phyloP scores from a whole-genome alignment of 805 yeast species.

The Hemisphaericaspora nanyangensis region DNA sequence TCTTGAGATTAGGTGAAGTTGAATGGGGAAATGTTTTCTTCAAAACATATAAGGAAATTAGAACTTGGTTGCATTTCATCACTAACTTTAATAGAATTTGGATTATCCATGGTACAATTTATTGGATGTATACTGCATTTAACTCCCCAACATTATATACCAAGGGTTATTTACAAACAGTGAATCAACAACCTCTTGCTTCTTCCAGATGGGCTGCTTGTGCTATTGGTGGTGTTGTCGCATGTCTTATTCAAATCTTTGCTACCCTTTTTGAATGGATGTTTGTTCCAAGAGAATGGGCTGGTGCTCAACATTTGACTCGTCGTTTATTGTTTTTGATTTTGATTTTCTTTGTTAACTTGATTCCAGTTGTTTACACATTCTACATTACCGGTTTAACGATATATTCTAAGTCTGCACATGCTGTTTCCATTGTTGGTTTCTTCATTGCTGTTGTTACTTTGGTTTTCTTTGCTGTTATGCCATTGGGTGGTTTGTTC shows the following conservation, averaged over 20 bases:
- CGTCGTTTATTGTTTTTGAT: constrained; percentile 80
- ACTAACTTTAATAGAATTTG: constrained; percentile 98
- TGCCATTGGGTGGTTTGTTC: constrained; percentile 97
- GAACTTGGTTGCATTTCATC: constrained; percentile 95
- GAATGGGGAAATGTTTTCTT: constrained; percentile 89
- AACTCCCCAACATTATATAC: constrained; percentile 92
- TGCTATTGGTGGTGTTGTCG: constrained; percentile 90
- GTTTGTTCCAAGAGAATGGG: constrained; percentile 97
- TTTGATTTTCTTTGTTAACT: constrained; percentile 61
- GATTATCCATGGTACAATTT: constrained; percentile 85
- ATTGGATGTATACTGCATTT: constrained; percentile 94
- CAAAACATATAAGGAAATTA: constrained; percentile 91
- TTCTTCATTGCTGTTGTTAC: constrained; percentile 88
- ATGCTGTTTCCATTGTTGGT: constrained; percentile 76
- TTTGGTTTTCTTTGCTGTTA: constrained; percentile 77
- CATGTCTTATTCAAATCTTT: constrained; percentile 70
- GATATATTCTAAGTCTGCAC: constrained; percentile 66
- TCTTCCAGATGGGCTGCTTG: constrained; percentile 91
- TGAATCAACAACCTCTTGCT: constrained; percentile 81
- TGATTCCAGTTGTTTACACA: constrained; percentile 83
- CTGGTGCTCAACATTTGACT: constrained; percentile 95
- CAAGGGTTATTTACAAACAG: constrained; percentile 74
- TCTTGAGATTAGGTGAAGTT: constrained; percentile 83
- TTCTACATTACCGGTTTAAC: constrained; percentile 75
- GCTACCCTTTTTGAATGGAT: constrained; percentile 94